Evolutionary conservation across 805 yeast species (phyloP).

Genomic region (Isabelozyma gotoi): DNA sequence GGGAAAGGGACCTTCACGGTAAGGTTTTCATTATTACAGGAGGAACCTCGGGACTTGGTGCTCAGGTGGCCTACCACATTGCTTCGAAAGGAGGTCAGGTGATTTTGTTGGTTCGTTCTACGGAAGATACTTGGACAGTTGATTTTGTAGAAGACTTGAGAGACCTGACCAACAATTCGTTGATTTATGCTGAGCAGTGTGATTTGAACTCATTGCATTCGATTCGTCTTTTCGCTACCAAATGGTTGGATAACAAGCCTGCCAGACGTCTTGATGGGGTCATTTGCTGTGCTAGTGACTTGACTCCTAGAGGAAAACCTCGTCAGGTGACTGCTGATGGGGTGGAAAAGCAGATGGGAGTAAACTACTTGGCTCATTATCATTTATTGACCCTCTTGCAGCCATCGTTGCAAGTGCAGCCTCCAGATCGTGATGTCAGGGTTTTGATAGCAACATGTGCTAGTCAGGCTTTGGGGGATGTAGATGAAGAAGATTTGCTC

Average conservation of each 20-base stretch:
- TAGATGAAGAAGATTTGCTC: constrained; percentile 64
- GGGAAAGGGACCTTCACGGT: constrained; percentile 94
- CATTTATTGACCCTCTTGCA: constrained; percentile 76
- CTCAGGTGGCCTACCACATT: constrained; percentile 67
- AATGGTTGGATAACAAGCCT: constrained; percentile 88
- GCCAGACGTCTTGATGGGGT: constrained; percentile 91
- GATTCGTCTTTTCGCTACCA: constrained; percentile 86
- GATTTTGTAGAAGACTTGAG: constrained; percentile 82
- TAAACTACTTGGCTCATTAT: constrained; percentile 78
- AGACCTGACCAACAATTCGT: constrained; percentile 60
- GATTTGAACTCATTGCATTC: constrained; percentile 73
- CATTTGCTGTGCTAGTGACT: constrained; percentile 82
- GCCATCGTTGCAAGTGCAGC: constrained; percentile 87
- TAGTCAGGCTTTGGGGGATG: constrained; percentile 65
- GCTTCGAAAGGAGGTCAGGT: constrained; percentile 87
- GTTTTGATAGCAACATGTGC: constrained; percentile 77
- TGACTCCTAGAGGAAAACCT: constrained; percentile 65
- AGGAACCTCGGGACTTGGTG: constrained; percentile 93
- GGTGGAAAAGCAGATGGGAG: constrained; percentile 78
- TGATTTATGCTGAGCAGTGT: constrained; percentile 90
- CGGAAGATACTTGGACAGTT: constrained; percentile 67
- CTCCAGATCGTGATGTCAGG: constrained; percentile 92
- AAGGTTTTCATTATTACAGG: constrained; percentile 82
- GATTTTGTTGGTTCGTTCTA: constrained; percentile 64
- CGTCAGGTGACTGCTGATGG: constrained; percentile 78